Conservation (phyloP, 768 basidiomycete species). For the Tulasnella sp. region DNA sequence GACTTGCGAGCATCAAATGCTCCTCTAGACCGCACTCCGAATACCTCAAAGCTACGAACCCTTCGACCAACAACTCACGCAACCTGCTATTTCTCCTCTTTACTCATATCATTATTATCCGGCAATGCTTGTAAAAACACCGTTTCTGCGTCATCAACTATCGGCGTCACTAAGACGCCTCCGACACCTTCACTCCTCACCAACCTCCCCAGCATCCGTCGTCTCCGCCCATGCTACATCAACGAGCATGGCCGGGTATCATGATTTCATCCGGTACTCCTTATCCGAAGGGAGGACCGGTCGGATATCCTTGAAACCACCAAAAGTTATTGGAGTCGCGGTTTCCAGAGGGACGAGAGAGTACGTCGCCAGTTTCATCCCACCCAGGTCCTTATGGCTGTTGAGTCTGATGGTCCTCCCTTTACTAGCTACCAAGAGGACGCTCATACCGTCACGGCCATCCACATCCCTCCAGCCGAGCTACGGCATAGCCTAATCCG, state of each 20-base stretch:
- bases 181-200: background rate
- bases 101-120: background rate
- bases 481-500: constrained; percentile 61
- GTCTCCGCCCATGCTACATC: background rate
- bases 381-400: constrained; percentile 33
- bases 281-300: constrained; percentile 24
- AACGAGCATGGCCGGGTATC: background rate
- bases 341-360: constrained; percentile 71
- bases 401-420: constrained; percentile 15
- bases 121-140: background rate
- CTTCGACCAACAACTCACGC: background rate
- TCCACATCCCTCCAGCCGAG: constrained; percentile 73
- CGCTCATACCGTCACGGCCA: constrained; percentile 68
- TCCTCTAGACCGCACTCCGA: background rate
- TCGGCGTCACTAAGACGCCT: background rate
- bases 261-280: constrained; percentile 20
- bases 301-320: constrained; percentile 67
- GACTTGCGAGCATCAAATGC: background rate
- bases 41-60: background rate
- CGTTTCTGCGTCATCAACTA: constrained; percentile 1
- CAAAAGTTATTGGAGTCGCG: constrained; percentile 72
- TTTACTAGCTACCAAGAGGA: constrained; percentile 79
- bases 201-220: background rate
- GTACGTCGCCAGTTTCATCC: constrained; percentile 40
- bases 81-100: background rate